Base-by-base conservation (phyloP, 768 basidiomycete genomes). In the Piloderma croceum region DNA sequence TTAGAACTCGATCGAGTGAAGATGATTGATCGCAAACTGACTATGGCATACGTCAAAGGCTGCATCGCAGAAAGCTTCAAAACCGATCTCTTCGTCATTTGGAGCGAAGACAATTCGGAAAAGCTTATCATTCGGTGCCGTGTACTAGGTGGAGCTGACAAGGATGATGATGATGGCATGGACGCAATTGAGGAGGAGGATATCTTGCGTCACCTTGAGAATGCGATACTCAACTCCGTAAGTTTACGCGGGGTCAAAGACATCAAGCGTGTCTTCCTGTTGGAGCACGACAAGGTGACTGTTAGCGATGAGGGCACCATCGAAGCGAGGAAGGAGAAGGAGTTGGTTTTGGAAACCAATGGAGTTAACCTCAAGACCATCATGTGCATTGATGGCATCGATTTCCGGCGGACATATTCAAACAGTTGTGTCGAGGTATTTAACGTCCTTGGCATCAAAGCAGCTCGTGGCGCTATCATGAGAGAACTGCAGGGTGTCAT, bases 321-420 rank as follows among this genome's bases (percentile, higher is more conserved):
- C n/a, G n/a, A n/a, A n/a, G n/a, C 71, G 24, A 69, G 68, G 23
- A 68, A 74, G 46, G 77, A 84, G 53, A 81, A 81, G 54, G 93
- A 98, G 61, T 99, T 94, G 94, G 89, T 92, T 35, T 62, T 99
- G 57, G 96, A 99, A 63, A 98, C 96, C 23, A n/a, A n/a, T n/a
- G n/a, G n/a, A n/a, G n/a, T n/a, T n/a, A n/a, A n/a, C n/a, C n/a
- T n/a, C n/a, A n/a, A 88, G 72, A 80, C 86, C 6, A 93, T 98
- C 29, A 87, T 99, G 79, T 87, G 83, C 52, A 80, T 96, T 48
- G 90, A 96, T 4, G 92, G 92, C 23, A 92, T 98, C 49, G 93
- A 99, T 67, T 85, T 87, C 60, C n/a, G n/a, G n/a, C n/a, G n/a
- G n/a, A n/a, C n/a, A n/a, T n/a, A n/a, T n/a, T n/a, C n/a, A n/a